A percentile compares a stretch with the other conserved stretches of the same genome.
Conservation (phyloP, 2,329 filamentous ascomycete genomes). For the Pseudogymnoascus sp. region DNA sequence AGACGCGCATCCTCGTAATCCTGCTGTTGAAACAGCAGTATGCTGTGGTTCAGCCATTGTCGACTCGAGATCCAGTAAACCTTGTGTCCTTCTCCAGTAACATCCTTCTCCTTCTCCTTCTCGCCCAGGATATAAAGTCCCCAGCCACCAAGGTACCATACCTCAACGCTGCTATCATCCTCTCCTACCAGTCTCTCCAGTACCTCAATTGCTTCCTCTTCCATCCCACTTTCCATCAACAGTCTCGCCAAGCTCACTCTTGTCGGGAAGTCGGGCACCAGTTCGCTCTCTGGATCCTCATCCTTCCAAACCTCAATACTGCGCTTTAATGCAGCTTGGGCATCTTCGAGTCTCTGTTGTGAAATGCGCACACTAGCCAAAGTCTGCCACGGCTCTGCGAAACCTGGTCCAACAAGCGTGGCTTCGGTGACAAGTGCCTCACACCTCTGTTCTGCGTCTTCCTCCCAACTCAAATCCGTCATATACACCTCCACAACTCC, state of each 20-base stretch:
- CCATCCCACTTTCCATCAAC: conserved; percentile 83
- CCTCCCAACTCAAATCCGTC: conserved; percentile 93
- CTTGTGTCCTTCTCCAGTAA: conserved; percentile 35
- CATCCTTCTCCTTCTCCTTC: conserved; percentile 46
- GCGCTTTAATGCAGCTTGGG: conserved; percentile 64
- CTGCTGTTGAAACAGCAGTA: conserved; percentile 68
- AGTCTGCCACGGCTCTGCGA: conserved; percentile 88
- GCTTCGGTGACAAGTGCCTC: conserved; percentile 87
- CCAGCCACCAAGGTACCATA: conserved; percentile 96
- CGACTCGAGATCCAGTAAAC: conserved; percentile 64
- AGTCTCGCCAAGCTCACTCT: conserved; percentile 76
- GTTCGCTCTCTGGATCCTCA: conserved; percentile 60
- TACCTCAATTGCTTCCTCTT: conserved; percentile 76
- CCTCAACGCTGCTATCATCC: conserved; percentile 90
- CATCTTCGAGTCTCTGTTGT: conserved; percentile 71
- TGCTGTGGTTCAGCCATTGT: conserved; percentile 73
- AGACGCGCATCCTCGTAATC: conserved; percentile 81
- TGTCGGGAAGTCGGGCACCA: conserved; percentile 77
- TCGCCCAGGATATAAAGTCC: conserved; percentile 73
- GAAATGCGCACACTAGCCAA: conserved; percentile 90
- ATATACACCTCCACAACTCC: conserved; percentile 96
- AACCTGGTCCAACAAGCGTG: conserved; percentile 70
- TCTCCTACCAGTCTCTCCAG: conserved; percentile 76
- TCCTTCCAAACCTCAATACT: conserved; percentile 81
- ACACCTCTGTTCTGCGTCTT: conserved; percentile 81